Evolutionary conservation across 441 rosid species (phyloP).

Genomic region (Daphne laureola): DNA sequence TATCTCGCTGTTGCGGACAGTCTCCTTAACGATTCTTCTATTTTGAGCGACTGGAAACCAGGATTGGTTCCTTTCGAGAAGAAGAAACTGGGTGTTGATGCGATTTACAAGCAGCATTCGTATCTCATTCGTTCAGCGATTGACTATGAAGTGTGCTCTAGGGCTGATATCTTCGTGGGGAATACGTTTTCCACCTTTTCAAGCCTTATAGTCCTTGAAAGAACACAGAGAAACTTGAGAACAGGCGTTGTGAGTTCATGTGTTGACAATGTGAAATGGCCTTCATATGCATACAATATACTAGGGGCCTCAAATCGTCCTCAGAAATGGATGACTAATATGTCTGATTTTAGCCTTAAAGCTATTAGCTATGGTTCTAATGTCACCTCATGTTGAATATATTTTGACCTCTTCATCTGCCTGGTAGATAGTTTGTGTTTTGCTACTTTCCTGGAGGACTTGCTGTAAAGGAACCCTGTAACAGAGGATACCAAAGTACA

Average conservation of each 20-base stretch:
- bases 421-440: background rate
- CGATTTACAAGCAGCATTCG: slow-evolving; percentile 58
- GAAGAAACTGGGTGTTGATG: slow-evolving; percentile 65
- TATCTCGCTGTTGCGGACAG: slow-evolving; percentile 87
- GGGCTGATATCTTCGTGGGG: slow-evolving; percentile 79
- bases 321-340: slow-evolving; percentile 74
- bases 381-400: slow-evolving; percentile 50
- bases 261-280: slow-evolving; percentile 48
- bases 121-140: slow-evolving; percentile 88
- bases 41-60: slow-evolving; percentile 67
- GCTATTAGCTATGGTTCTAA: slow-evolving; percentile 83
- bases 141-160: slow-evolving; percentile 86
- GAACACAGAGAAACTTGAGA: slow-evolving; percentile 70
- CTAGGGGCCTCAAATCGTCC: slow-evolving; percentile 57
- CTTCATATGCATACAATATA: slow-evolving; percentile 83
- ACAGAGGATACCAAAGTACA: slow-evolving; percentile 7
- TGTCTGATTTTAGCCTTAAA: slow-evolving; percentile 70
- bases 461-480: slow-evolving; percentile 12
- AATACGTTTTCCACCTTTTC: slow-evolving; percentile 96
- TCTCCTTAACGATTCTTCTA: slow-evolving; percentile 67
- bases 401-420: background rate
- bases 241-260: slow-evolving; percentile 55
- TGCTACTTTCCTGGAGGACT: background rate
- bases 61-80: slow-evolving; percentile 72
- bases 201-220: slow-evolving; percentile 75